phyloP scores from a whole-genome alignment of 2,329 filamentous ascomycete species.

The Ascochyta pisi region DNA sequence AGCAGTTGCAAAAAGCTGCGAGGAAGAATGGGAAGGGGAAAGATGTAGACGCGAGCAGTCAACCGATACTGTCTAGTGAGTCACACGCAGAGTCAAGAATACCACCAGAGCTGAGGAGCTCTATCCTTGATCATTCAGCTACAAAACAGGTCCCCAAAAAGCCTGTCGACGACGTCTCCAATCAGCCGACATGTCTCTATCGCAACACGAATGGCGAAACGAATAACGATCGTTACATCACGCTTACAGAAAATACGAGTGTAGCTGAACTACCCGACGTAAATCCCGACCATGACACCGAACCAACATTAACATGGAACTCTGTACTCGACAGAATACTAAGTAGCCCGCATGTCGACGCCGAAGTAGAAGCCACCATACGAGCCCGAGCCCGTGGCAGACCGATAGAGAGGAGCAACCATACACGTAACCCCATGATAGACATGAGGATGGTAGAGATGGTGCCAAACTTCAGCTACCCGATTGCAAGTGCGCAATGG shows the following conservation, averaged over 20 bases:
- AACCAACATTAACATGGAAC: slow-evolving; percentile 11
- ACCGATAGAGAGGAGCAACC: neutral
- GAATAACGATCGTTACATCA: neutral
- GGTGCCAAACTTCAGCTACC: slow-evolving; percentile 37
- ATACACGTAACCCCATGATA: neutral
- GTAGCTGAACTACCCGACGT: neutral
- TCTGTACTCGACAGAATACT: slow-evolving; percentile 9
- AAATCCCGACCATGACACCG: neutral
- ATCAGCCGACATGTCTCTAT: neutral
- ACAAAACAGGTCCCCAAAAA: neutral
- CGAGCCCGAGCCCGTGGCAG: neutral
- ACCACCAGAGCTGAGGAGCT: neutral
- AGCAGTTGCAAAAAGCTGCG: neutral
- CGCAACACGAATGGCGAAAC: neutral
- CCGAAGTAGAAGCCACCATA: slow-evolving; percentile 9
- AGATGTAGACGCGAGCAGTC: neutral
- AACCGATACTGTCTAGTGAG: neutral
- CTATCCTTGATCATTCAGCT: neutral
- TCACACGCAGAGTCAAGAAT: neutral
- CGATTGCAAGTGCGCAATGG: slow-evolving; percentile 20
- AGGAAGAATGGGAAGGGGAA: too few relatives aligned
- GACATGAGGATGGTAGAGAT: slow-evolving; percentile 11
- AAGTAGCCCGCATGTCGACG: slow-evolving; percentile 5
- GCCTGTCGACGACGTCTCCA: too few relatives aligned
- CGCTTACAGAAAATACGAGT: neutral